These are phyloP conservation scores for Hura crepitans DNA, from an alignment of 441 rosid genomes.

Conservation along the genomic window DNA sequence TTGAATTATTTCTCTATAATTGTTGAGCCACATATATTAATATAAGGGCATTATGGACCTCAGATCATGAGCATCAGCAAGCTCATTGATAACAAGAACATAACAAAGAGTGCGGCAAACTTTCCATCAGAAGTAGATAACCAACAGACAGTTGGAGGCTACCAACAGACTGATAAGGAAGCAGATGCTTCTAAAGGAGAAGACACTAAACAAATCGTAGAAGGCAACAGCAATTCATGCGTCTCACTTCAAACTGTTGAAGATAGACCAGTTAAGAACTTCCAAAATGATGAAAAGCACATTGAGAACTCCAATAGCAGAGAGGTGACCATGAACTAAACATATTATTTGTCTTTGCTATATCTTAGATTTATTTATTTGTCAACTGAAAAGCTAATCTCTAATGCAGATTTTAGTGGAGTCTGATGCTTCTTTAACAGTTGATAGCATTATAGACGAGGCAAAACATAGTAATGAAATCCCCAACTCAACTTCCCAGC, in stretches of 20 bases:
- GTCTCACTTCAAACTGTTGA: too few relatives aligned
- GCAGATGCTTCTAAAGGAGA: slow-evolving; percentile 20
- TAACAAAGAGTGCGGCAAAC: not conserved
- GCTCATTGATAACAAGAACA: slow-evolving; percentile 9
- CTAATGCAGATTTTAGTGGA: slow-evolving; percentile 11
- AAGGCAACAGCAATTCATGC: too few relatives aligned
- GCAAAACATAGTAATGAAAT: slow-evolving; percentile 11
- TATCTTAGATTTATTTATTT: slow-evolving; percentile 10
- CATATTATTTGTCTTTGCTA: not conserved
- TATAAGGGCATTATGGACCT: slow-evolving; percentile 18
- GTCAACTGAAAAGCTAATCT: not conserved
- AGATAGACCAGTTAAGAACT: too few relatives aligned
- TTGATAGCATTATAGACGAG: not conserved
- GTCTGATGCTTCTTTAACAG: not conserved
- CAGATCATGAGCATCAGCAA: slow-evolving; percentile 7
- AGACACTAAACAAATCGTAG: too few relatives aligned
- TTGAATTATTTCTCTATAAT: not conserved
- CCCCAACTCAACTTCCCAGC: not conserved
- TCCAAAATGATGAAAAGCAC: not conserved
- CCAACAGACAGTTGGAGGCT: slow-evolving; percentile 5
- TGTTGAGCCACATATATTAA: not conserved
- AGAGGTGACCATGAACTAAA: slow-evolving; percentile 28
- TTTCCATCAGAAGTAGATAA: slow-evolving; percentile 17
- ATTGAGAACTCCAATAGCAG: not conserved
- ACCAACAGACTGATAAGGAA: slow-evolving; percentile 13